phyloP scores from a whole-genome alignment of 148 eudicot genomes.

The Polygonum maritimum region DNA sequence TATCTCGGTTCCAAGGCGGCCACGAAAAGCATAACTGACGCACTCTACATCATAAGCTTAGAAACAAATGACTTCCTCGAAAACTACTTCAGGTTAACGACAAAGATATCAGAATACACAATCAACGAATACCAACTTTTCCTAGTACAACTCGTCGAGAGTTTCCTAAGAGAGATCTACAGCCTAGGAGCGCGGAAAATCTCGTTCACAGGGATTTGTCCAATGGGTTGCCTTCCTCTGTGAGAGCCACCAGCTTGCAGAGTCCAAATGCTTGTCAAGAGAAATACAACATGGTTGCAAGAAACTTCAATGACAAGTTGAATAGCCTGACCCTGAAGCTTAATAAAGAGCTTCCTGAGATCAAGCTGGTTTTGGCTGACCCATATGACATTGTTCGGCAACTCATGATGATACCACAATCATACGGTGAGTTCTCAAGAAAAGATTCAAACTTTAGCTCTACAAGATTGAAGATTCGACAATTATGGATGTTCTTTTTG shows the following conservation, averaged over 20 bases:
- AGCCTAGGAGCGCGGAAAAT: slow-evolving; percentile 36
- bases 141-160: slow-evolving; percentile 22
- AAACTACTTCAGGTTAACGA: slow-evolving; percentile 33
- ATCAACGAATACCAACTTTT: slow-evolving; percentile 25
- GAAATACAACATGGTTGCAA: slow-evolving; percentile 17
- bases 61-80: slow-evolving; percentile 64
- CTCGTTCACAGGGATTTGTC: slow-evolving; percentile 37
- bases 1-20: slow-evolving; percentile 41
- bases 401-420: background rate
- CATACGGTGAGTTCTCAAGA: background rate
- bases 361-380: slow-evolving; percentile 6
- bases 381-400: background rate
- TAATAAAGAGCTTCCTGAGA: background rate
- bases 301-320: slow-evolving; percentile 17
- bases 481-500: background rate
- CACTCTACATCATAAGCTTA: slow-evolving; percentile 28
- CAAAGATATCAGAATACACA: slow-evolving; percentile 21
- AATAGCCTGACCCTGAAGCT: slow-evolving; percentile 10
- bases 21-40: slow-evolving; percentile 24
- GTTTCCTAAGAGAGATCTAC: slow-evolving; percentile 21
- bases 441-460: background rate
- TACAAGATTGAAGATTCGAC: background rate
- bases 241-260: slow-evolving; percentile 24
- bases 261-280: slow-evolving; percentile 22
- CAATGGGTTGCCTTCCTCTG: slow-evolving; percentile 51